A percentile compares a stretch with the other conserved stretches of the same genome.
These are phyloP conservation scores for Neopestalotiopsis sp. DNA, from an alignment of 2,329 filamentous ascomycete species.

Conservation along the genomic window DNA sequence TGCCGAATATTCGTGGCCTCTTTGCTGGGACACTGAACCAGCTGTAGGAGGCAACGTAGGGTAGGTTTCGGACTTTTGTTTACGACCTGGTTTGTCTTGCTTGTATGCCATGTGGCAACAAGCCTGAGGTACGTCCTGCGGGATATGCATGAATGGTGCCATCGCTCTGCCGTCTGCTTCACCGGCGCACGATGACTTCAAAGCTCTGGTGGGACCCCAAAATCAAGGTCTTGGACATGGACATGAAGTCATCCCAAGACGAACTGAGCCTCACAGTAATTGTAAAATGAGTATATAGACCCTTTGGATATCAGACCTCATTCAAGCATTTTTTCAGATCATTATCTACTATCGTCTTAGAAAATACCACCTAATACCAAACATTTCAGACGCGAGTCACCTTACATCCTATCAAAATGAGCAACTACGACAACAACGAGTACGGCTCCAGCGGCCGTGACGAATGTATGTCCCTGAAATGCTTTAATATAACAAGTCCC, in stretches of 20 bases:
- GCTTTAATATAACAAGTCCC: not conserved
- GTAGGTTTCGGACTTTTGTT: too few species aligned
- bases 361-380: not conserved
- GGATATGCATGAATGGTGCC: not conserved
- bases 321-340: not conserved
- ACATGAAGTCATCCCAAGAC: conserved; percentile 6
- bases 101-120: not conserved
- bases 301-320: not conserved
- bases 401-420: conserved; percentile 8
- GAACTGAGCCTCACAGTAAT: not conserved
- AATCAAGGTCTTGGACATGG: not conserved
- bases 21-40: not conserved
- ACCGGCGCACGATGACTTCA: conserved; percentile 13
- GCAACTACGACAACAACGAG: conserved; percentile 13
- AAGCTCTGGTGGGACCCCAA: not conserved
- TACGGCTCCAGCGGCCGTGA: conserved; percentile 7
- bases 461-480: not conserved
- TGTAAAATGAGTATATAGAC: not conserved
- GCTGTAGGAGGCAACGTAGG: too few species aligned
- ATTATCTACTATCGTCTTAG: not conserved
- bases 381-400: not conserved
- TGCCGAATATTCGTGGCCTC: not conserved
- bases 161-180: not conserved
- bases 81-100: not conserved
- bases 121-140: not conserved